Base-by-base conservation (phyloP, 306 rosid genomes). In the Lathyrus oleraceus region DNA sequence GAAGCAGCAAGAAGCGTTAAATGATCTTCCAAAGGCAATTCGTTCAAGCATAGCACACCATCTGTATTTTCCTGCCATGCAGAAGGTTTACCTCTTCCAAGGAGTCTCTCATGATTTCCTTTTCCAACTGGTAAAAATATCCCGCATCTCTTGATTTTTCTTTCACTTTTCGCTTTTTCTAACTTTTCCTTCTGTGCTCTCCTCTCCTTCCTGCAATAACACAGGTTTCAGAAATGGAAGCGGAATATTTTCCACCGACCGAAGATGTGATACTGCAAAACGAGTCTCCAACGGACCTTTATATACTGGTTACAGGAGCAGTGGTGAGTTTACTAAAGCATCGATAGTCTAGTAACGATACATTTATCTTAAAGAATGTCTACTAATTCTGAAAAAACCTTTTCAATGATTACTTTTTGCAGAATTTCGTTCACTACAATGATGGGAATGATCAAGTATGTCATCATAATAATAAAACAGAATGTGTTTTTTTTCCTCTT, bases 231-330 rank as follows among this genome's bases (percentile, higher is more conserved):
- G 96, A 89, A 62, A 85, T 83, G 76, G 96, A 92, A 52, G 95
- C 92, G 0, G 92, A 89, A 81, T 92, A 79, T 56, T 92, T 85
- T 63, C 97, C 97, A 52, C 97, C 97, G 0, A 92, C 71, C 64
- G 96, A 92, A 86, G 90, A 92, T 59, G 84, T 92, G 20, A 81
- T 89, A 58, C 82, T 89, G 65, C 95, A 89, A 81, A 92, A 84
- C 39, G 97, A 92, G 78, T 85, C 87, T 53, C 89, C 86, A 6
- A 86, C 92, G 5, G 92, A 89, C 76, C 90, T 89, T 54, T 89
- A 92, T 27, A 69, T 89, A 44, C 83, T 92, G 51, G 95, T 87
- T 64, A 89, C 96, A 7, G 96, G 97, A 49, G 91, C 83, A 59
- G 95, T 61, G 86, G 97, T 91, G 79, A 81, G 90, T 73, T 28